phyloP scores from a whole-genome alignment of 2,329 filamentous ascomycete genomes.

The Beauveria sp. region DNA sequence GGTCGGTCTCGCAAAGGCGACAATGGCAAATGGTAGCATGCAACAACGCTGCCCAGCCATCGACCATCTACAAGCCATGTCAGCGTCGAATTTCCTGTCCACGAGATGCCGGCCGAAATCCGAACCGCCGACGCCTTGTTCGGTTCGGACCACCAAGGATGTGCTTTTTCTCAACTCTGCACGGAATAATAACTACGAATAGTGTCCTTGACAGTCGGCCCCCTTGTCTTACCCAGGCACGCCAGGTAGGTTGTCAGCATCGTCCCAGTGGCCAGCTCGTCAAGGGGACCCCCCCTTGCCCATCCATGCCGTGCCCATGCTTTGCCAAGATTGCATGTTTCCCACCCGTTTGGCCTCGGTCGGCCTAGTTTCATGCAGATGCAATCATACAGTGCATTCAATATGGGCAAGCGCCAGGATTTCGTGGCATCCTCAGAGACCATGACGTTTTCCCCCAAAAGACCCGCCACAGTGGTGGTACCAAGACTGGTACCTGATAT shows the following conservation, averaged over 20 bases:
- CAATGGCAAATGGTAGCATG: too few species aligned
- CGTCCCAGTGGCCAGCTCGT: neutral
- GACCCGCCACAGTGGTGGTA: neutral
- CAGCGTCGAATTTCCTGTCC: neutral
- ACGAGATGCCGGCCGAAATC: neutral
- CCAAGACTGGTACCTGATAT: neutral
- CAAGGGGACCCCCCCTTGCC: neutral
- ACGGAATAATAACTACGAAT: too few species aligned
- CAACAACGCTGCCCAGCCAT: too few species aligned
- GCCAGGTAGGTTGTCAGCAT: too few species aligned
- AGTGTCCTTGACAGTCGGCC: too few species aligned
- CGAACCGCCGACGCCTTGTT: neutral
- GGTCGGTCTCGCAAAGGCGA: too few species aligned
- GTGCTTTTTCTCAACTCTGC: too few species aligned
- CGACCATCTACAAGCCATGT: too few species aligned
- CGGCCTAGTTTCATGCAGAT: slow-evolving; percentile 5
- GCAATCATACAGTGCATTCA: neutral
- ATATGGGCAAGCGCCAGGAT: neutral
- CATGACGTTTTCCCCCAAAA: neutral
- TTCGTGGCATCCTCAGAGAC: neutral
- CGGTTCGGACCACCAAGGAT: neutral
- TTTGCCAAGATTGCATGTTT: neutral
- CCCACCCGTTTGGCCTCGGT: neutral
- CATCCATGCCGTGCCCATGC: too few species aligned
- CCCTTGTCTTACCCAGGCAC: too few species aligned